A percentile compares a stretch with the other conserved stretches of the same genome.
Evolutionary conservation across 192 early-diverging fungal species (phyloP).

Genomic region (Coemansia sp.): DNA sequence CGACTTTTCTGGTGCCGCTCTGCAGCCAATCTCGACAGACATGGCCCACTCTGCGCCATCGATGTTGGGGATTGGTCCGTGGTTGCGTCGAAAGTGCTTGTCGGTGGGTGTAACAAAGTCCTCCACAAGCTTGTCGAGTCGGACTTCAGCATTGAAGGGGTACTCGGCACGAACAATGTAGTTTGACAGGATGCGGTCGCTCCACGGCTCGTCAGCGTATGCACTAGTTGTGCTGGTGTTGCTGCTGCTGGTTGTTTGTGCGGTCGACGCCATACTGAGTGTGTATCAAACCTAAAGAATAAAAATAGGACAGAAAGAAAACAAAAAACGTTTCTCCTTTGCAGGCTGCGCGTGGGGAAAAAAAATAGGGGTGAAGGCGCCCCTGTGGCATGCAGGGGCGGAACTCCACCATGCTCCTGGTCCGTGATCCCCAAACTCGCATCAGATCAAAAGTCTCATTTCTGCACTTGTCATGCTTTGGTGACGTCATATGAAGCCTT

Average conservation of each 20-base stretch:
- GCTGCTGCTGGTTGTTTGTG: not conserved
- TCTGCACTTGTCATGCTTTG: not conserved
- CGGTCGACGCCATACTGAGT: not conserved
- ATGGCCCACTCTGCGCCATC: conserved; percentile 57
- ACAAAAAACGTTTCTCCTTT: conserved; percentile 1
- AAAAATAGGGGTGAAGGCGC: too few species aligned
- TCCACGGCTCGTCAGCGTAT: conserved; percentile 71
- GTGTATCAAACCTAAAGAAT: too few species aligned
- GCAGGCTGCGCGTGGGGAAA: not conserved
- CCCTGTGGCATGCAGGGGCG: not conserved
- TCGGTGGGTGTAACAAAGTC: conserved; percentile 72
- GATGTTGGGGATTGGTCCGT: conserved; percentile 84
- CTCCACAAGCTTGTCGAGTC: conserved; percentile 58
- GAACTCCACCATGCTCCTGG: not conserved
- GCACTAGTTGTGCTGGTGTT: not conserved
- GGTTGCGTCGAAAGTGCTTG: conserved; percentile 82
- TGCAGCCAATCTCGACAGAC: conserved; percentile 51
- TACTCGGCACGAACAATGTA: conserved; percentile 63
- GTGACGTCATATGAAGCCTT: not conserved
- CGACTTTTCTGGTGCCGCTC: conserved; percentile 6
- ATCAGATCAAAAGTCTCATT: not conserved
- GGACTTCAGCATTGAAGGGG: conserved; percentile 88
- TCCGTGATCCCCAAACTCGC: not conserved
- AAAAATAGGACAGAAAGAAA: not conserved
- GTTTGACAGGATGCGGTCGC: conserved; percentile 52